Base-by-base conservation (phyloP, 768 basidiomycete species). In the Kwoniella mangroviensis region DNA sequence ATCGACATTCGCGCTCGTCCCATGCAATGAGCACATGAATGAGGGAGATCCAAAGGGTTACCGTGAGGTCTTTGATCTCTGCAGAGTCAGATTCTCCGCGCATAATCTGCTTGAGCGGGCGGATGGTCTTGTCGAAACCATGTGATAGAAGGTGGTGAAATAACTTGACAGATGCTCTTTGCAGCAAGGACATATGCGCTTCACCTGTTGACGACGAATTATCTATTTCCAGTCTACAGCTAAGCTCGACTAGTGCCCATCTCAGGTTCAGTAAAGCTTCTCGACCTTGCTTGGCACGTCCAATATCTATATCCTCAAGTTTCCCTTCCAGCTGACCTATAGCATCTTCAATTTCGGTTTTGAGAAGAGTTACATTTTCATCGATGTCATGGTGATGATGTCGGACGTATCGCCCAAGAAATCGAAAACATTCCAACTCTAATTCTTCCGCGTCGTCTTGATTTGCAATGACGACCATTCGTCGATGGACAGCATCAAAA, bases 41-140 rank as follows among this genome's bases (percentile, higher is more conserved):
- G 22, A 93, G 76, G 45, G 87, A 88, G 58, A 92, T 85, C 94
- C 94, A 96, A 19, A 90, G 73, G 74, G 93, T 90, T 1, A 88
- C 85, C 0, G 86, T 85, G 53, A 84, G 85, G 71, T 86, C 84
- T 13, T 84, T 71, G 54, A 86, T 71, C 45, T 82, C 78, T 40
- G 84, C 79, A 24, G 82, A 59, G 0, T 77, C 76, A 6, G 79
- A 83, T 71, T 86, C 85, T 4, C 86, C 73, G 12, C 76, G 72
- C 17, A 81, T 73, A 11, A 80, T 80, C 13, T 67, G 65, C 64
- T 84, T 83, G 26, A 90, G 75, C 0, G 84, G 78, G 11, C 81
- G 71, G 70, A 89, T 84, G 0, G 86, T 84, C 7, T 83, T 75
- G 43, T 87, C 85, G 56, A 91, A 77, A 22, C 89, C 90, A 61